Evolutionary conservation across 2,329 filamentous ascomycete species (phyloP).

Genomic region (Trichoderma atroviride): DNA sequence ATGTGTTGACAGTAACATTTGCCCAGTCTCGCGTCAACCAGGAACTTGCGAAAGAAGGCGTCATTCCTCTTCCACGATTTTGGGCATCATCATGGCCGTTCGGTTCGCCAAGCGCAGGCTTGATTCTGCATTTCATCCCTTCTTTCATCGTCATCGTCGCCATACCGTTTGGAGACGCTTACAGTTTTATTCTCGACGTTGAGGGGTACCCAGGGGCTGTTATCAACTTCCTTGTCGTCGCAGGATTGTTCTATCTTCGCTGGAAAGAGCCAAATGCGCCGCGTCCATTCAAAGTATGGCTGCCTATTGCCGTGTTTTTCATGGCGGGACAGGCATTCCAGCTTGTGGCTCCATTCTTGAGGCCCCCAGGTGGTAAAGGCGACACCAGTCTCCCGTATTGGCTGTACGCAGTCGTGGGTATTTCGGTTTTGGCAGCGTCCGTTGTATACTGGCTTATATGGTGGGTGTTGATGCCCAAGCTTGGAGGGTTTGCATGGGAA

Average conservation of each 20-base stretch:
- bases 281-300: conserved; percentile 32
- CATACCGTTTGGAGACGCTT: conserved; percentile 31
- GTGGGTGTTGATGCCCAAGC: conserved; percentile 31
- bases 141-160: conserved; percentile 31
- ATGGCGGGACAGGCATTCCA: conserved; percentile 32
- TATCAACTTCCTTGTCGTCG: conserved; percentile 29
- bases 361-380: conserved; percentile 29
- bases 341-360: conserved; percentile 31
- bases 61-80: conserved; percentile 28
- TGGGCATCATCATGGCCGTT: conserved; percentile 30
- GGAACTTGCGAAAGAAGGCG: conserved; percentile 30
- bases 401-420: conserved; percentile 33
- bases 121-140: conserved; percentile 29
- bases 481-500: conserved; percentile 30
- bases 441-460: conserved; percentile 32
- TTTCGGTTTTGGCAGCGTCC: conserved; percentile 28
- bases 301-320: conserved; percentile 30
- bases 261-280: conserved; percentile 27
- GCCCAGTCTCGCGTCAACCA: conserved; percentile 30
- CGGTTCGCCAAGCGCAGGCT: conserved; percentile 27
- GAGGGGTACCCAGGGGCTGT: conserved; percentile 29
- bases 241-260: conserved; percentile 30
- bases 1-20: conserved; percentile 30
- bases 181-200: conserved; percentile 30
- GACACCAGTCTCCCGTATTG: conserved; percentile 33